Conservation (phyloP, 1,139 yeast species). For the Zygosaccharomyces pseudobailii region DNA sequence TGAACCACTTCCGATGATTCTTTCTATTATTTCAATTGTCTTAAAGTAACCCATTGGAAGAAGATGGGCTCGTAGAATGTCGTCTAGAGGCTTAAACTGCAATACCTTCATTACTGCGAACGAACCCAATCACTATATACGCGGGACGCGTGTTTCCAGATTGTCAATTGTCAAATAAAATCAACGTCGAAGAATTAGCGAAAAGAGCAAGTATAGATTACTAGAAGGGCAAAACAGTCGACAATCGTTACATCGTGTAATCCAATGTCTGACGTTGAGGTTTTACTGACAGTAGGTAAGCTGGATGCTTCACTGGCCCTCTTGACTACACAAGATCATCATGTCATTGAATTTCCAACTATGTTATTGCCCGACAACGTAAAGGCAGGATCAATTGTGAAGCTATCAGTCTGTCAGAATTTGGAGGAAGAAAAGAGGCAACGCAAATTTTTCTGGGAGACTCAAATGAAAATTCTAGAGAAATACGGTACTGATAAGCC, state of each 20-base stretch:
- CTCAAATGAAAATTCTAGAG: conserved; percentile 70
- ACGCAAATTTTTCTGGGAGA: conserved; percentile 48
- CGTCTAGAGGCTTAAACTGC: too few species aligned
- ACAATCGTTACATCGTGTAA: background rate
- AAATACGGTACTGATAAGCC: conserved; percentile 77
- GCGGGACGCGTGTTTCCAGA: background rate
- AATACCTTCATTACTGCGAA: background rate
- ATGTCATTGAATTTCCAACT: conserved; percentile 93
- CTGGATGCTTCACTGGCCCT: conserved; percentile 92
- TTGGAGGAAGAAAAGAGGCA: conserved; percentile 62
- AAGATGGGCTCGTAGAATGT: too few species aligned
- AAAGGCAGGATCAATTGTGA: conserved; percentile 89
- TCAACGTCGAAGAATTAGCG: background rate
- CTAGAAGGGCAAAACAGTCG: background rate
- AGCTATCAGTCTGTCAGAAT: conserved; percentile 80
- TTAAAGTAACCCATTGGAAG: too few species aligned
- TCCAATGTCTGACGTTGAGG: conserved; percentile 37
- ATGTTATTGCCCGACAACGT: conserved; percentile 86
- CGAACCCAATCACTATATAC: conserved; percentile 1
- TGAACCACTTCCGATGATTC: too few species aligned
- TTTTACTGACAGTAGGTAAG: conserved; percentile 90
- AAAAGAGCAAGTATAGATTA: background rate
- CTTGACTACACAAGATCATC: conserved; percentile 86
- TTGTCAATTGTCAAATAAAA: background rate
- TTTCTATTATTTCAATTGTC: too few species aligned